Conservation (phyloP, 2,329 filamentous ascomycete species). For the Meredithiella fracta region DNA sequence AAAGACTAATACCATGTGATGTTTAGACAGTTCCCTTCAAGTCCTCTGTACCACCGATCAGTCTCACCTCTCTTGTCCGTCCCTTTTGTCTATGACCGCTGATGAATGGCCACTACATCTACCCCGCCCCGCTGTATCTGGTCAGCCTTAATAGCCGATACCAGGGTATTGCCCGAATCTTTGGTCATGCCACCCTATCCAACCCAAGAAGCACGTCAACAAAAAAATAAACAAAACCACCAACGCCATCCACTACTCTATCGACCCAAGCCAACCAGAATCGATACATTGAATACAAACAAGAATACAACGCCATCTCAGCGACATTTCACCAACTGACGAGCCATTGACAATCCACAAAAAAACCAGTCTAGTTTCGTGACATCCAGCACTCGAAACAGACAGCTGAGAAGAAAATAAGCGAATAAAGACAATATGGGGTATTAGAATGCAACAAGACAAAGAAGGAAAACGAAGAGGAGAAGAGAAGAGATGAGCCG, state of each 20-base stretch:
- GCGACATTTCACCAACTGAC: background rate
- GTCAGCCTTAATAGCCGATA: background rate
- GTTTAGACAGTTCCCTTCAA: too few species aligned
- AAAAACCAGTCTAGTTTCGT: background rate
- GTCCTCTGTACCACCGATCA: too few species aligned
- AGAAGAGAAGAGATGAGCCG: background rate
- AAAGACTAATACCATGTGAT: too few species aligned
- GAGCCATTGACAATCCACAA: background rate
- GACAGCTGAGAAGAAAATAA: conserved; percentile 17
- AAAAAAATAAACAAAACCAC: background rate
- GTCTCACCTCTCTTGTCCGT: too few species aligned
- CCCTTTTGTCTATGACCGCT: too few species aligned
- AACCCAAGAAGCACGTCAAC: background rate
- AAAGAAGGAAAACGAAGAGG: conserved; percentile 8
- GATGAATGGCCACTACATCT: too few species aligned
- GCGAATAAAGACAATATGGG: conserved; percentile 16
- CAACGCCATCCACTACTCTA: too few species aligned
- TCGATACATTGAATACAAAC: background rate
- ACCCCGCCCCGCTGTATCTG: too few species aligned
- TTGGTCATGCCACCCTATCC: too few species aligned
- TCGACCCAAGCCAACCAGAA: too few species aligned
- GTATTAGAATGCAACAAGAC: conserved; percentile 13
- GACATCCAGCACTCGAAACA: background rate
- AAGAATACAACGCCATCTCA: background rate
- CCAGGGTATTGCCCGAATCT: too few species aligned